Evolutionary conservation across 2,329 filamentous ascomycete species (phyloP).

Genomic region (Bipolaris victoriae): DNA sequence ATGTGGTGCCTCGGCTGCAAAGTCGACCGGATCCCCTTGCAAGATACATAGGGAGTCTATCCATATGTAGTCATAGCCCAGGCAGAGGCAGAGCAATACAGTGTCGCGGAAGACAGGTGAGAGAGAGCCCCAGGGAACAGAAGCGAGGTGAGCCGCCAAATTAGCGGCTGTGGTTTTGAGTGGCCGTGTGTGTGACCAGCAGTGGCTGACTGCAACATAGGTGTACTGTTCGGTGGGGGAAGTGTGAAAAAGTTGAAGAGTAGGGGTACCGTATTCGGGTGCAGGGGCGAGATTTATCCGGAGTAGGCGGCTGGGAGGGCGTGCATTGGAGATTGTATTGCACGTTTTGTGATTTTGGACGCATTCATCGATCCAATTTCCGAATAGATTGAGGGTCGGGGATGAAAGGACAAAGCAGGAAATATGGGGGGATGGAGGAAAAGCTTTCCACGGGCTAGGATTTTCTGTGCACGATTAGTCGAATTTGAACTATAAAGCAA

Average conservation of each 20-base stretch:
- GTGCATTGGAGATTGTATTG: background rate
- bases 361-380: background rate
- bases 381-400: background rate
- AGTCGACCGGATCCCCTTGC: background rate
- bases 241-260: background rate
- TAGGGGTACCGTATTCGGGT: background rate
- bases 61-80: background rate
- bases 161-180: background rate
- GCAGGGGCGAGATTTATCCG: background rate
- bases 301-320: background rate
- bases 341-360: background rate
- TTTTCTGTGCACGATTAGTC: background rate
- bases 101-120: background rate
- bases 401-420: background rate
- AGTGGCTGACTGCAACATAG: background rate
- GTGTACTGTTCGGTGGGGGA: background rate
- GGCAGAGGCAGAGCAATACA: background rate
- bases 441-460: background rate
- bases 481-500: background rate
- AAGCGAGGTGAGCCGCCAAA: background rate
- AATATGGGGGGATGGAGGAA: background rate
- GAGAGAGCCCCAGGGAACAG: background rate
- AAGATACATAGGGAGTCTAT: background rate
- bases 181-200: background rate
- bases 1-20: background rate